phyloP scores from a whole-genome alignment of 306 rosid species.

The Quercus rubra region DNA sequence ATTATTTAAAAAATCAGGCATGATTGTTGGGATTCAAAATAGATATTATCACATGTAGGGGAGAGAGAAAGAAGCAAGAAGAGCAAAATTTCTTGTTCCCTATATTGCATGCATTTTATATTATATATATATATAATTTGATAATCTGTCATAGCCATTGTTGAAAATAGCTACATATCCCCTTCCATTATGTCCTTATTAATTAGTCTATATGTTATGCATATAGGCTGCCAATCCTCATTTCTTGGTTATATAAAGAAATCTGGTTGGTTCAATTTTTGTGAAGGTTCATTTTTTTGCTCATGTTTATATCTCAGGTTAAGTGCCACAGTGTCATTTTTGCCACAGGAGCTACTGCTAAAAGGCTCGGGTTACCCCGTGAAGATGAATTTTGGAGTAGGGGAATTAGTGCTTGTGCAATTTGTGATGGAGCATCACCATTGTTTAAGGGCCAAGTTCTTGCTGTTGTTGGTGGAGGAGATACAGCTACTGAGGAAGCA shows the following conservation, averaged over 20 bases:
- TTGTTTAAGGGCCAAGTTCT: slow-evolving; percentile 92
- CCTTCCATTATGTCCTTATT: background rate
- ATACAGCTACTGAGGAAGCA: slow-evolving; percentile 97
- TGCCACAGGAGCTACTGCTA: slow-evolving; percentile 96
- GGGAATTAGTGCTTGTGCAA: slow-evolving; percentile 98
- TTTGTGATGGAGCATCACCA: slow-evolving; percentile 98
- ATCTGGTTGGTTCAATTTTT: background rate
- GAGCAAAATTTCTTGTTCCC: background rate
- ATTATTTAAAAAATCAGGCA: background rate
- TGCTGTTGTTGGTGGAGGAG: slow-evolving; percentile 96
- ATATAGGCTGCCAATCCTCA: background rate
- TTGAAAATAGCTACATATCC: background rate
- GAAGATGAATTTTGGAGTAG: slow-evolving; percentile 99
- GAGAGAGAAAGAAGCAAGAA: background rate
- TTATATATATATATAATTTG: background rate
- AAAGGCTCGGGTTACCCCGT: slow-evolving; percentile 77
- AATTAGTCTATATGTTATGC: background rate
- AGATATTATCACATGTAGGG: background rate
- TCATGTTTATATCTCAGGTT: slow-evolving; percentile 51
- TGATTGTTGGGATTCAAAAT: background rate
- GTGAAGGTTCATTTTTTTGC: slow-evolving; percentile 13
- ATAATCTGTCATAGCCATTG: background rate
- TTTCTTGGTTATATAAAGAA: background rate
- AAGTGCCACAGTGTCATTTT: slow-evolving; percentile 68
- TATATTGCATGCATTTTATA: background rate